These are phyloP conservation scores for Barnettozyma vustinii DNA, from an alignment of 805 yeast genomes.

Conservation along the genomic window DNA sequence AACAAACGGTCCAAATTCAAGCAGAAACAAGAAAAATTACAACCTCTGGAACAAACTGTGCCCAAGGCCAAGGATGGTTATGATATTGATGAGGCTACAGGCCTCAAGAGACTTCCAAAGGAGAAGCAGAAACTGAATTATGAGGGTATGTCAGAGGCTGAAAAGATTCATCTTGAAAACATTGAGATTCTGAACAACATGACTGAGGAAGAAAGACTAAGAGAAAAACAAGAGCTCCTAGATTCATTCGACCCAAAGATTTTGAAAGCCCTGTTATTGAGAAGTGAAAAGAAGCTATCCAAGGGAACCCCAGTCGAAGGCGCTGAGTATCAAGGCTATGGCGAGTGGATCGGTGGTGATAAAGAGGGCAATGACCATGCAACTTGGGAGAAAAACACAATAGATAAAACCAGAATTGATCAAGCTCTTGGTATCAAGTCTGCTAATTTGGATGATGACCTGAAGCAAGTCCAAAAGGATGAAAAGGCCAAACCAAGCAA, in stretches of 20 bases:
- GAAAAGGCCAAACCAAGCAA: constrained; percentile 12
- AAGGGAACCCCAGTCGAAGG: constrained; percentile 8
- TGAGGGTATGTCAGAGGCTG: constrained; percentile 49
- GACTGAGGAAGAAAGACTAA: constrained; percentile 58
- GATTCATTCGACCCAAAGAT: constrained; percentile 65
- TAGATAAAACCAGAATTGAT: constrained; percentile 16
- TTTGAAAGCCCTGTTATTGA: constrained; percentile 48
- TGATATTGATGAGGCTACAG: constrained; percentile 82
- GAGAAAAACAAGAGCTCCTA: constrained; percentile 62
- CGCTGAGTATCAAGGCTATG: constrained; percentile 23
- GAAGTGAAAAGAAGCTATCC: constrained; percentile 44
- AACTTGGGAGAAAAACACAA: constrained; percentile 19
- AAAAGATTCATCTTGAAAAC: constrained; percentile 74
- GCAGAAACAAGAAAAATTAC: constrained; percentile 93
- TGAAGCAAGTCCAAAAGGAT: constrained; percentile 8
- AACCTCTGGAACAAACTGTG: constrained; percentile 29
- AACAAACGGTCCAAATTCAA: constrained; percentile 69
- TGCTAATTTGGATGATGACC: constrained; percentile 1
- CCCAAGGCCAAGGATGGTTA: constrained; percentile 53
- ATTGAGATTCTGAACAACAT: constrained; percentile 52
- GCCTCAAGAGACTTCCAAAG: constrained; percentile 77
- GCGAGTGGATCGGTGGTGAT: constrained; percentile 28
- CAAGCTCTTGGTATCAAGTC: constrained; percentile 16
- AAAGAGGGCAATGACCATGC: constrained; percentile 15
- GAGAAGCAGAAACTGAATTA: constrained; percentile 67